Evolutionary conservation across 2,329 filamentous ascomycete genomes (phyloP).

Genomic region (Orbilia ellipsospora): DNA sequence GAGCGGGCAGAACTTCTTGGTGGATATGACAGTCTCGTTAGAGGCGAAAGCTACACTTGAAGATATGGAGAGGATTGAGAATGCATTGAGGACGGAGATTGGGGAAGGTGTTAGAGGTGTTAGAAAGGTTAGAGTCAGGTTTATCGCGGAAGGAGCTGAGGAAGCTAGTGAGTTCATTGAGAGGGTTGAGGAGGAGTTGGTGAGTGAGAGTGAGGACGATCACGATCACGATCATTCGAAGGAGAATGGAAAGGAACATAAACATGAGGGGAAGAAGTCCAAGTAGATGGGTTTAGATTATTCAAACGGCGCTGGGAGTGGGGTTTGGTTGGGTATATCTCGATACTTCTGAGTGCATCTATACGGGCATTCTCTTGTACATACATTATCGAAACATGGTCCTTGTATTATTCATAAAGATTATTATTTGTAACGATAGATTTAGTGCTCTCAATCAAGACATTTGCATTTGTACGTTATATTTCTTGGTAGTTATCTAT

Average conservation of each 20-base stretch:
- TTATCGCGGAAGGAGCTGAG: conserved; percentile 75
- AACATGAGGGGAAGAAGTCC: conserved; percentile 39
- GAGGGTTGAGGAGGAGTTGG: conserved; percentile 70
- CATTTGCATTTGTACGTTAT: neutral
- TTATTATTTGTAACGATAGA: neutral
- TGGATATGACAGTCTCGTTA: conserved; percentile 87
- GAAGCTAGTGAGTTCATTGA: conserved; percentile 77
- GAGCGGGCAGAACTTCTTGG: conserved; percentile 93
- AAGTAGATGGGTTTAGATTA: conserved; percentile 23
- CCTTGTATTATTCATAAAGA: neutral
- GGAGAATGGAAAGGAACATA: conserved; percentile 50
- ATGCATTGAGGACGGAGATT: conserved; percentile 76
- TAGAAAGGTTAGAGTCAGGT: conserved; percentile 83
- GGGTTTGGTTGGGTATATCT: neutral
- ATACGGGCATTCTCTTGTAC: conserved; percentile 4
- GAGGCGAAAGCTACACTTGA: conserved; percentile 80
- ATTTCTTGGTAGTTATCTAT: neutral
- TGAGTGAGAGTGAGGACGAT: conserved; percentile 65
- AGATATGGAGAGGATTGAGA: conserved; percentile 76
- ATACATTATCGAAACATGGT: neutral
- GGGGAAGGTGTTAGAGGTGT: conserved; percentile 84
- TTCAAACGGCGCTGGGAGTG: conserved; percentile 2
- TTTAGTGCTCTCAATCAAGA: neutral
- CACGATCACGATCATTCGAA: conserved; percentile 10
- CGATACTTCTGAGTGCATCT: neutral